phyloP scores from a whole-genome alignment of 345 rosid species.

The Pistacia vera region DNA sequence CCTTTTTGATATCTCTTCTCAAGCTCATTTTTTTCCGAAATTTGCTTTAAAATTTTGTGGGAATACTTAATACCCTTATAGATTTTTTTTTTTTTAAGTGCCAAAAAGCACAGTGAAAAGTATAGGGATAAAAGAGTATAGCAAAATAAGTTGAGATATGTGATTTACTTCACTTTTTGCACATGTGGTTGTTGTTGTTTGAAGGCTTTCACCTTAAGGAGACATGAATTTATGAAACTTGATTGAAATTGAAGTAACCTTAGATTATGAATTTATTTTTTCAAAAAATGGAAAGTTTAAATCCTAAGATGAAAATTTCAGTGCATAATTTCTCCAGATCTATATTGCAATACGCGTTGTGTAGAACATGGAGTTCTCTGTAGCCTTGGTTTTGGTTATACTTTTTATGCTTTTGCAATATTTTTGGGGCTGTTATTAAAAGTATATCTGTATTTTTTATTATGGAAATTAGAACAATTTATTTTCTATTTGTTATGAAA shows the following conservation, averaged over 20 bases:
- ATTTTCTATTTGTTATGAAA: not conserved
- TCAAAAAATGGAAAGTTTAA: not conserved
- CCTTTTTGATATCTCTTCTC: not conserved
- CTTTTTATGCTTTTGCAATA: not conserved
- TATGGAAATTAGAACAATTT: not conserved
- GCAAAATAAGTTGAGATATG: conserved; percentile 7
- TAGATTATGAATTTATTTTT: not conserved
- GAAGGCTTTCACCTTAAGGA: conserved; percentile 5
- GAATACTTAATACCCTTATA: not conserved
- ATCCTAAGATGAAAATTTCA: not conserved
- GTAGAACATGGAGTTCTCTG: too few relatives aligned
- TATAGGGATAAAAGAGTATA: not conserved
- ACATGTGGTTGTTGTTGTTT: conserved; percentile 7
- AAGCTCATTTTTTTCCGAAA: not conserved
- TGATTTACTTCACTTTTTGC: conserved; percentile 9
- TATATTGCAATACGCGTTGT: not conserved
- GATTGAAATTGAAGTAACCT: conserved; percentile 11
- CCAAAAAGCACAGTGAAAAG: conserved; percentile 1
- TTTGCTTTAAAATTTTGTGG: not conserved
- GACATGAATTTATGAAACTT: conserved; percentile 6
- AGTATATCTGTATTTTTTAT: not conserved
- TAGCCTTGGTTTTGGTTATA: not conserved
- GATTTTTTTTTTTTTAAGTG: not conserved
- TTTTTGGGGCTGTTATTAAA: not conserved
- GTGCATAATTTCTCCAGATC: conserved; percentile 2